These are phyloP conservation scores for Monosporascus sp. DNA, from an alignment of 2,329 filamentous ascomycete genomes.

Conservation along the genomic window DNA sequence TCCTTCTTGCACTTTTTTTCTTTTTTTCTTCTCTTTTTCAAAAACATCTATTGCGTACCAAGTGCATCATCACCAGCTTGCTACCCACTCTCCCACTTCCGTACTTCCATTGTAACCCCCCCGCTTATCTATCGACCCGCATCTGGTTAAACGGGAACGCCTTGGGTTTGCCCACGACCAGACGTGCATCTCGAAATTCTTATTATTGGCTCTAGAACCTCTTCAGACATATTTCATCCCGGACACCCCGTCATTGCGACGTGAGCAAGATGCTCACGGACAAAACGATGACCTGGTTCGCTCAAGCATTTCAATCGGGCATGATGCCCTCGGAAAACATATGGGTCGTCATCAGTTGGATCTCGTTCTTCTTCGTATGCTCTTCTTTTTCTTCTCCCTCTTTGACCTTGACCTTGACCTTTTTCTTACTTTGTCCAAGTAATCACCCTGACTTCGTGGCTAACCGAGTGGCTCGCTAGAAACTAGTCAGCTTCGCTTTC, in stretches of 20 bases:
- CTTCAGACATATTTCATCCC: too few species aligned
- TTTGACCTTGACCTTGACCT: neutral
- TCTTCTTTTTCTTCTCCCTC: neutral
- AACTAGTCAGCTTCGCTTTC: conserved; percentile 35
- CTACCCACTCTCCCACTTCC: neutral
- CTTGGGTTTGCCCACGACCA: neutral
- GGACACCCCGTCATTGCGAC: neutral
- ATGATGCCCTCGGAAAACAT: conserved; percentile 11
- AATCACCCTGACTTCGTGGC: too few species aligned
- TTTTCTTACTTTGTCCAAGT: neutral
- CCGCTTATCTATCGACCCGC: neutral
- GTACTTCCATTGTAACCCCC: neutral
- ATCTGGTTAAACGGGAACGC: neutral
- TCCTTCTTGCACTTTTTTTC: neutral
- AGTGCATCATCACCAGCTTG: neutral
- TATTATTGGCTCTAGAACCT: too few species aligned
- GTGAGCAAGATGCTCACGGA: conserved; percentile 15
- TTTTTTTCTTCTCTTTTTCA: too few species aligned
- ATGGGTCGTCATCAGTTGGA: conserved; percentile 24
- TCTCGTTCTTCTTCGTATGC: conserved; percentile 28
- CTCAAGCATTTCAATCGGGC: conserved; percentile 12
- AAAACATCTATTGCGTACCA: neutral
- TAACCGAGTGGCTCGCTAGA: conserved; percentile 10
- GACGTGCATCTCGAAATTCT: neutral
- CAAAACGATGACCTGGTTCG: conserved; percentile 15